phyloP scores from a whole-genome alignment of 1,284 basidiomycete species.

The Ganoderma meredithae region DNA sequence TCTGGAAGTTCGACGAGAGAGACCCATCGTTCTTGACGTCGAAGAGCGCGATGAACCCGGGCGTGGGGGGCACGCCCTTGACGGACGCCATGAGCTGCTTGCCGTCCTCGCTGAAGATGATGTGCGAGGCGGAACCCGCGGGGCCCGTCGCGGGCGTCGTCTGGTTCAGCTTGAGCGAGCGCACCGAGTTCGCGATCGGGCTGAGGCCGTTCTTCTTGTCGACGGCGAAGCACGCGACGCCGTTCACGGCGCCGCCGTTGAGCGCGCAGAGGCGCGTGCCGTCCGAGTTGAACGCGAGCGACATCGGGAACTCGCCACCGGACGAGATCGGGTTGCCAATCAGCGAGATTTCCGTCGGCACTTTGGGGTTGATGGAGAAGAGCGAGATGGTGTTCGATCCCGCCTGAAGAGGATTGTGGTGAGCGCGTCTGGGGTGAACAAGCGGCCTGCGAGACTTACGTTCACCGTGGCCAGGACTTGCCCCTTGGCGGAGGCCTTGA shows the following conservation, averaged over 20 bases:
- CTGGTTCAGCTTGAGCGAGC: slow-evolving; percentile 53
- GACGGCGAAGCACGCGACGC: slow-evolving; percentile 54
- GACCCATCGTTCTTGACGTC: slow-evolving; percentile 50
- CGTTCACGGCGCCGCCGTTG: slow-evolving; percentile 55
- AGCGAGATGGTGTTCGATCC: slow-evolving; percentile 57
- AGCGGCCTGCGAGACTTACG: slow-evolving; percentile 37
- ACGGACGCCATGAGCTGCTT: slow-evolving; percentile 54
- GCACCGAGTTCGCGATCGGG: slow-evolving; percentile 49
- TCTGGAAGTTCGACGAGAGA: slow-evolving; percentile 50
- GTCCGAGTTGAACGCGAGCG: slow-evolving; percentile 51
- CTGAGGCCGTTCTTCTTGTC: slow-evolving; percentile 50
- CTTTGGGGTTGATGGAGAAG: slow-evolving; percentile 52
- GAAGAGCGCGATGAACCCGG: slow-evolving; percentile 60
- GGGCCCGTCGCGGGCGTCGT: slow-evolving; percentile 53
- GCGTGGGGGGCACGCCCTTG: slow-evolving; percentile 52
- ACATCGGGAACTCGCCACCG: slow-evolving; percentile 58
- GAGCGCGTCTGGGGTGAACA: too few species aligned
- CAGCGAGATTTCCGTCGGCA: slow-evolving; percentile 48
- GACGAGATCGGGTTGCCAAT: slow-evolving; percentile 51
- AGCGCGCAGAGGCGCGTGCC: slow-evolving; percentile 49
- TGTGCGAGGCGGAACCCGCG: slow-evolving; percentile 49
- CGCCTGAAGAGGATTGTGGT: slow-evolving; percentile 38
- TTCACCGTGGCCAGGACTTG: slow-evolving; percentile 55
- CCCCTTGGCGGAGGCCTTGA: slow-evolving; percentile 49
- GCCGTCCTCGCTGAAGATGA: slow-evolving; percentile 54